phyloP scores from a whole-genome alignment of 2,329 filamentous ascomycete species.

The Verticillium tricorpus region DNA sequence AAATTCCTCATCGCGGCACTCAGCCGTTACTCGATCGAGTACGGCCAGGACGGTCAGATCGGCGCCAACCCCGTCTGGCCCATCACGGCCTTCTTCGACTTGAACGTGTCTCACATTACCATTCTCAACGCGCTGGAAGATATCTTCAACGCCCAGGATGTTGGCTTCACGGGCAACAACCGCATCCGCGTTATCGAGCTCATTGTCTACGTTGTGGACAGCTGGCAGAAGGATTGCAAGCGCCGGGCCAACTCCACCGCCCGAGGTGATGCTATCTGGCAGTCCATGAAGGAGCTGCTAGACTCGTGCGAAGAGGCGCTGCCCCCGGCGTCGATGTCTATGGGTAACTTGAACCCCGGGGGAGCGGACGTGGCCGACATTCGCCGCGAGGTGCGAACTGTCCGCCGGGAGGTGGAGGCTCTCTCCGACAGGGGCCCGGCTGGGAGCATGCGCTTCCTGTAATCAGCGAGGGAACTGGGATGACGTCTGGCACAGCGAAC shows the following conservation, averaged over 20 bases:
- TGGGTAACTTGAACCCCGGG: constrained; percentile 37
- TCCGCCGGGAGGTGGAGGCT: constrained; percentile 39
- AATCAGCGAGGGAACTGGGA: constrained; percentile 11
- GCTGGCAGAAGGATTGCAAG: constrained; percentile 46
- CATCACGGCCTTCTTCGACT: constrained; percentile 48
- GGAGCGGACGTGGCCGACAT: constrained; percentile 41
- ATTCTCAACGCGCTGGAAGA: constrained; percentile 52
- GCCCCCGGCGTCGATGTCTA: constrained; percentile 21
- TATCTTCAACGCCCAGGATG: constrained; percentile 54
- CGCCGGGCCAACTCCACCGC: constrained; percentile 35
- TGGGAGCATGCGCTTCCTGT: constrained; percentile 42
- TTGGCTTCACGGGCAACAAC: constrained; percentile 49
- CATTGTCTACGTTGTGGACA: constrained; percentile 43
- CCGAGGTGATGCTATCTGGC: constrained; percentile 32
- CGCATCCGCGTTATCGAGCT: constrained; percentile 50
- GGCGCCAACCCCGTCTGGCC: constrained; percentile 55
- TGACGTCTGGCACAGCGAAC: background rate
- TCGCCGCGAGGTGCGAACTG: constrained; percentile 33
- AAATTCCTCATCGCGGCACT: constrained; percentile 56
- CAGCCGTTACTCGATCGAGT: constrained; percentile 56
- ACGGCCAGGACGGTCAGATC: constrained; percentile 54
- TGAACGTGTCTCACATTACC: constrained; percentile 53
- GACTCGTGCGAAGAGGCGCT: constrained; percentile 43
- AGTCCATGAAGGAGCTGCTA: constrained; percentile 46
- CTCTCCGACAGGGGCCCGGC: constrained; percentile 37